Percentiles rank a stretch among this genome's conserved stretches.
Conservation (phyloP, 257 asterid genomes). For the Cruciata laevipes region DNA sequence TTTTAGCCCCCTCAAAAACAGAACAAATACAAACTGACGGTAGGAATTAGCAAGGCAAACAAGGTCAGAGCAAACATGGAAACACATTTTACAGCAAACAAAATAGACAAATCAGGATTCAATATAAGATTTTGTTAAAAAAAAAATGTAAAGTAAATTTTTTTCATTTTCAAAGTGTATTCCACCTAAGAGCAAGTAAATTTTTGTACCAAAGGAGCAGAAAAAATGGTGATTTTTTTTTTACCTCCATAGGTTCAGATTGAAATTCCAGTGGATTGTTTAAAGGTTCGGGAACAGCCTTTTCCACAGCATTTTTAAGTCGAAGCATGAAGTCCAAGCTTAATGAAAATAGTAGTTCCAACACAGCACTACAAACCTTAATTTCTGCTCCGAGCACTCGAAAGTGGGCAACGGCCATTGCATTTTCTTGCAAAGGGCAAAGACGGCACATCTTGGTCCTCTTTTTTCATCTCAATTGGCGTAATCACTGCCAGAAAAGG, state of each 20-base stretch:
- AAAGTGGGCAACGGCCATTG: constrained; percentile 88
- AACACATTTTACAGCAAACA: not conserved
- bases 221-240: no score
- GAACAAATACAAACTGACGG: no score
- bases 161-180: no score
- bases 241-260: constrained; percentile 56
- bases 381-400: constrained; percentile 50
- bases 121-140: not conserved
- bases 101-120: not conserved
- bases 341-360: no score
- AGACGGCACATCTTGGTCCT: constrained; percentile 72
- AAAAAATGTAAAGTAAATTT: no score
- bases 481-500: constrained; percentile 44
- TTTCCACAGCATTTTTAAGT: constrained; percentile 43
- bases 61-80: constrained; percentile 1
- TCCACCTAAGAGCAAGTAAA: no score
- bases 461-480: constrained; percentile 64
- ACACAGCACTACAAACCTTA: constrained; percentile 40
- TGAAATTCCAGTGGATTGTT: constrained; percentile 34
- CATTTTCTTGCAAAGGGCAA: constrained; percentile 54
- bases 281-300: constrained; percentile 24
- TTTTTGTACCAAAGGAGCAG: no score
- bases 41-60: constrained; percentile 2
- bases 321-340: constrained; percentile 98
- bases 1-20: no score